Evolutionary conservation across 148 eudicot species (phyloP).

Genomic region (Rhododendron kiyosumense): DNA sequence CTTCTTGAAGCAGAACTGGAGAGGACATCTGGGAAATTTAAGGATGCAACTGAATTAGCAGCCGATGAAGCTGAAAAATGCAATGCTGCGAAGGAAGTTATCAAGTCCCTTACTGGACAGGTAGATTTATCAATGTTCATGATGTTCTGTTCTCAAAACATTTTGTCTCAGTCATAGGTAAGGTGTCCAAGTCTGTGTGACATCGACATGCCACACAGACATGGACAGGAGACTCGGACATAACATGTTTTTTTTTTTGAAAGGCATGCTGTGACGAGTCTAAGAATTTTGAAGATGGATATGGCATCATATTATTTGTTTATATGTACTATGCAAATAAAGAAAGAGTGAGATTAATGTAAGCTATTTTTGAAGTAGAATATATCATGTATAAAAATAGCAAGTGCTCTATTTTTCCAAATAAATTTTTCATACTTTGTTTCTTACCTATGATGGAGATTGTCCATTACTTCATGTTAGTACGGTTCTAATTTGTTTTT

Average conservation of each 20-base stretch:
- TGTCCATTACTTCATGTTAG: background rate
- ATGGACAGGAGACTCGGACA: background rate
- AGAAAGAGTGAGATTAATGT: background rate
- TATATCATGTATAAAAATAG: background rate
- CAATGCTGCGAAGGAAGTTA: constrained; percentile 84
- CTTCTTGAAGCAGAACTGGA: constrained; percentile 68
- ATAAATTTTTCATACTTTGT: background rate
- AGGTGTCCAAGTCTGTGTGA: background rate
- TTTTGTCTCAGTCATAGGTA: background rate
- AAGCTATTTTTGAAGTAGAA: background rate
- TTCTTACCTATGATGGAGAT: background rate
- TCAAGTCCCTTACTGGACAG: constrained; percentile 77
- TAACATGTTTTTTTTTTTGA: background rate
- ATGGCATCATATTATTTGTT: background rate
- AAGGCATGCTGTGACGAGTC: background rate
- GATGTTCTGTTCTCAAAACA: background rate
- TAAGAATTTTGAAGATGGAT: background rate
- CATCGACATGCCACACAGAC: no score
- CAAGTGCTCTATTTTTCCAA: background rate
- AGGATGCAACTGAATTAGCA: constrained; percentile 58
- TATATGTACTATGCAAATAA: background rate
- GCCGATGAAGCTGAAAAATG: constrained; percentile 78
- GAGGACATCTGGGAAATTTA: constrained; percentile 51
- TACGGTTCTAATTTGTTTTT: no score
- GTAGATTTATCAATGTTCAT: constrained; percentile 24